Evolutionary conservation across 2,329 filamentous ascomycete genomes (phyloP).

Genomic region (Aureobasidium sp.): DNA sequence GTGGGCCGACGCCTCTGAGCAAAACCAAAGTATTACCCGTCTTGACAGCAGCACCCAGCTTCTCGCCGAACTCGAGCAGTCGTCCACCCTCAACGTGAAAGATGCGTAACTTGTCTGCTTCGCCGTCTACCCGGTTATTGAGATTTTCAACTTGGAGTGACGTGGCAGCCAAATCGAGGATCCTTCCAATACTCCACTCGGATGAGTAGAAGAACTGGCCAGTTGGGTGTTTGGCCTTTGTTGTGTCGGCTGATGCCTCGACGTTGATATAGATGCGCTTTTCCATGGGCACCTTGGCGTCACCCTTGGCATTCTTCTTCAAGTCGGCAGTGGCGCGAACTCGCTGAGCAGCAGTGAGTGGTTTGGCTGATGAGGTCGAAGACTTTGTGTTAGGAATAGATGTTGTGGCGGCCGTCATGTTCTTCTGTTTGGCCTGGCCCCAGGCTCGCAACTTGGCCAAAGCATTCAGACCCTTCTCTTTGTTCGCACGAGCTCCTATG

Average conservation of each 20-base stretch:
- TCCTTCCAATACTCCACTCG: conserved; percentile 83
- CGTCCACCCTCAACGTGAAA: conserved; percentile 91
- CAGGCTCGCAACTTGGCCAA: conserved; percentile 72
- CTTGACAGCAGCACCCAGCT: conserved; percentile 64
- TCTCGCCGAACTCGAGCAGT: conserved; percentile 80
- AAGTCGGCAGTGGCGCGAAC: conserved; percentile 66
- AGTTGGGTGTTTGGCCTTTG: conserved; percentile 71
- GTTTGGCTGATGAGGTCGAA: conserved; percentile 17
- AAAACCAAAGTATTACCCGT: conserved; percentile 88
- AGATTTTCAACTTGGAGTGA: conserved; percentile 73
- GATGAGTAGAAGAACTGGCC: conserved; percentile 45
- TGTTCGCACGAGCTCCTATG: conserved; percentile 47
- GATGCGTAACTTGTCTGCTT: conserved; percentile 73
- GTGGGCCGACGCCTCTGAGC: conserved; percentile 75
- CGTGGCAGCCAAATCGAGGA: conserved; percentile 72
- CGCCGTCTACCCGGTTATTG: conserved; percentile 69
- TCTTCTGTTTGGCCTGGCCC: conserved; percentile 59
- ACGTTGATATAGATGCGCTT: conserved; percentile 88
- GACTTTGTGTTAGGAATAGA: neutral
- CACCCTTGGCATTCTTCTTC: conserved; percentile 85
- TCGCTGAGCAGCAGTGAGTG: conserved; percentile 54
- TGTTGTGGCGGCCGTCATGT: conserved; percentile 16
- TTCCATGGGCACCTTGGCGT: conserved; percentile 69
- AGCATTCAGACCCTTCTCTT: conserved; percentile 64
- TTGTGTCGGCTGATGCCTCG: conserved; percentile 81